Evolutionary conservation across 2,329 filamentous ascomycete species (phyloP), one percentile per base, ranked within the genome.

Genomic region (Fusarium sp.): DNA sequence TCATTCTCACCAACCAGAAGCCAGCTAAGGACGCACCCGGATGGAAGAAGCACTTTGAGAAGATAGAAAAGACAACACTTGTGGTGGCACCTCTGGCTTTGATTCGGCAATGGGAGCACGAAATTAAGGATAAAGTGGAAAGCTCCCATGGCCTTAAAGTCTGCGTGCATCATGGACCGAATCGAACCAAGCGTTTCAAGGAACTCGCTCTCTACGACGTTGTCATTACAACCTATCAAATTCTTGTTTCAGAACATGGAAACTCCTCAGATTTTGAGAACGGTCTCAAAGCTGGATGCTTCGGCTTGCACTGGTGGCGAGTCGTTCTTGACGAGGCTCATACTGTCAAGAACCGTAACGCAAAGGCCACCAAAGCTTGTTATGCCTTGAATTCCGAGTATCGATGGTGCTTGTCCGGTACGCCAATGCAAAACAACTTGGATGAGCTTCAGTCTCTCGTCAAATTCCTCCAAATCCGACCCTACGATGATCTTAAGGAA

Each of bases 381-480:
- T 99, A 91, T 77, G 93, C 93, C 3, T 81, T 99, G 31, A 85
- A 91, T 29, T 91, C 93, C 21, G 92, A 96, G 77, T 98, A 97
- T 75, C 88, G 96, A 64, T 99, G 96, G 96, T 98, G 96, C 76
- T 82, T 99, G 66, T 97, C 94, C 1, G 96, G 96, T 54, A 99
- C 96, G 3, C 96, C 96, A 0, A 94, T 99, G 91, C 96, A 99
- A 77, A 99, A 99, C 81, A 98, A 97, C 74, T 87, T 99, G 8
- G 96, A 99, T 70, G 96, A 99, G 79, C 83, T 99, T 52, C 96
- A 99, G 77, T 97, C 93, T 71, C 83, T 99, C 55, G 93, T 99
- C 78, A 93, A 91, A 66, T 99, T 99, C 79, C 85, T 99, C 37
- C 90, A 93, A 18, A 97, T 99, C 76, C 92, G 92, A 72, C 96